Evolutionary conservation across 208 protist species (phyloP).

Genomic region (Acanthamoeba sp.): DNA sequence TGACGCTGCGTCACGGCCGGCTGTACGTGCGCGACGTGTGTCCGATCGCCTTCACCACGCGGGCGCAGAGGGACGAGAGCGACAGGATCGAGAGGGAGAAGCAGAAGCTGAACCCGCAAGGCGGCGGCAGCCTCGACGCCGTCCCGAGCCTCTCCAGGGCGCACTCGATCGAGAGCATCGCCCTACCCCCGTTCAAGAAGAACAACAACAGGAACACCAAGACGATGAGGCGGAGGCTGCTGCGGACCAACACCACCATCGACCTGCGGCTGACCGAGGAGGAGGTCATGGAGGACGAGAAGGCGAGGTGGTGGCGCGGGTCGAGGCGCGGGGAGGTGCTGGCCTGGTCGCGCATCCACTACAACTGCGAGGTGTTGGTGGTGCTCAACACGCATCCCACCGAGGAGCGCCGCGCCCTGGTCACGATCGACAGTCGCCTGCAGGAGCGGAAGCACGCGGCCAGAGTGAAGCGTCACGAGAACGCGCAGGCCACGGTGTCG

Average conservation of each 20-base stretch:
- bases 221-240: background rate
- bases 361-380: constrained; percentile 32
- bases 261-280: constrained; percentile 17
- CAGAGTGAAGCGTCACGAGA: background rate
- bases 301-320: background rate
- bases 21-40: constrained; percentile 23
- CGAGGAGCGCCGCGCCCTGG: constrained; percentile 42
- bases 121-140: background rate
- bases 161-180: background rate
- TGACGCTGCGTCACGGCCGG: background rate
- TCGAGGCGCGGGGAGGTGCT: background rate
- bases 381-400: constrained; percentile 42
- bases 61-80: background rate
- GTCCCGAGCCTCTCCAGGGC: background rate
- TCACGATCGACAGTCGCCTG: background rate
- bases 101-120: background rate
- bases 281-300: background rate
- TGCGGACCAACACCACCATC: background rate
- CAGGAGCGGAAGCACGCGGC: background rate
- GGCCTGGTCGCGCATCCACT: constrained; percentile 53
- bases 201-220: background rate
- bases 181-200: background rate
- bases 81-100: background rate
- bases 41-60: background rate
- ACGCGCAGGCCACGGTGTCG: background rate